These are phyloP conservation scores for Cordia subcordata DNA, from an alignment of 257 asterid genomes.

Conservation along the genomic window DNA sequence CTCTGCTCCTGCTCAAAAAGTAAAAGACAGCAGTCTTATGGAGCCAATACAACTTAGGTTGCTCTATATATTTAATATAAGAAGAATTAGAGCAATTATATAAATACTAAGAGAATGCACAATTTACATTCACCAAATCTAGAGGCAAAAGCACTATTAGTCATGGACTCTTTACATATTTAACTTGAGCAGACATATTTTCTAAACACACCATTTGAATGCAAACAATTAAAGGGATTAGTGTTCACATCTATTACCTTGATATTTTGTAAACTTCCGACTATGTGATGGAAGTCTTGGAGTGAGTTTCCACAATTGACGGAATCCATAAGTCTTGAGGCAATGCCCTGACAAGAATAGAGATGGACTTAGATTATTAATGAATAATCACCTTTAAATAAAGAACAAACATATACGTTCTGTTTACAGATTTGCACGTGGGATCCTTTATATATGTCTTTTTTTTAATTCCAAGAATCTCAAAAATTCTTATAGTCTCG, in stretches of 20 bases:
- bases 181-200: not conserved
- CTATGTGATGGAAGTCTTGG: constrained; percentile 63
- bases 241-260: constrained; percentile 41
- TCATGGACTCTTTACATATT: not conserved
- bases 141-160: too few species aligned
- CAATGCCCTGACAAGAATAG: constrained; percentile 41
- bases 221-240: too few species aligned
- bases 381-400: constrained; percentile 7
- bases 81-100: not conserved
- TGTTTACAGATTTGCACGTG: constrained; percentile 54
- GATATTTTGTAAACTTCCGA: constrained; percentile 62
- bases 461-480: constrained; percentile 78
- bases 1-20: constrained; percentile 58
- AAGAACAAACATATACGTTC: constrained; percentile 30
- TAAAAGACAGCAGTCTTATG: not conserved
- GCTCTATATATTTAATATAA: not conserved
- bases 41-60: not conserved
- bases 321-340: constrained; percentile 54
- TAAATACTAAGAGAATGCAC: too few species aligned
- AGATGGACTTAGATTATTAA: not conserved
- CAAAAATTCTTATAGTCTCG: constrained; percentile 48
- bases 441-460: constrained; percentile 42
- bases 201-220: too few species aligned
- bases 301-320: constrained; percentile 54
- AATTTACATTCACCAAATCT: too few species aligned